Evolutionary conservation across 148 eudicot species (phyloP), one percentile per base, ranked within the genome.

Genomic region (Chenopodium quinoa): DNA sequence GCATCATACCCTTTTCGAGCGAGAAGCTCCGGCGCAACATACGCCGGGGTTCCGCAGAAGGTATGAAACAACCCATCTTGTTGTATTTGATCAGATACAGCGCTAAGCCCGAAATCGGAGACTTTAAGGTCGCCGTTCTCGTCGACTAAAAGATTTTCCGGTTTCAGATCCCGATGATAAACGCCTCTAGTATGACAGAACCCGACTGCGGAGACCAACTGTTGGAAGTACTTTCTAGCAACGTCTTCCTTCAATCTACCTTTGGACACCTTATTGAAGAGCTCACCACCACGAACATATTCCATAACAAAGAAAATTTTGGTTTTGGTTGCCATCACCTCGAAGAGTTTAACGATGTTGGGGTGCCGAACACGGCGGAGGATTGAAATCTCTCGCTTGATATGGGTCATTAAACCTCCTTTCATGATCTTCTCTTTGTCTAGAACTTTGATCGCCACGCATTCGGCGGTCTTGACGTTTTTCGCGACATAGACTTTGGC

Each of bases 261-360:
- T 48, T 89, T 91, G 1, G 90, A 83, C 0, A 91, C 92, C 84
- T 91, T 91, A 29, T 82, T 88, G 80, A 91, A 91, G 0, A 91
- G 84, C 79, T 91, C 93, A 1, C 93, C 93, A 11, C 93, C 92
- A 6, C 75, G 79, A 1, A 91, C 92, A n/a, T 78, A 89, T 64
- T 91, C 93, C 93, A 91, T 91, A 0, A 91, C 93, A 72, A 91
- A 91, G 76, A 58, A 91, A 31, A 91, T 91, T 56, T 91, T 91
- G 1, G 90, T 29, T 25, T 89, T 91, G 1, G 93, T 91, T 0
- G 93, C 93, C 93, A 91, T 91, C 0, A 91, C 91, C 54, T 91
- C 92, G 79, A 88, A 91, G 0, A 91, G 52, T 56, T 89, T 89
- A 1, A 91, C 93, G n/a, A 91, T 91, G 14, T 89, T 88, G 1